Conservation (phyloP, 352 stramenopile species). For the Phytophthora agathidicida region DNA sequence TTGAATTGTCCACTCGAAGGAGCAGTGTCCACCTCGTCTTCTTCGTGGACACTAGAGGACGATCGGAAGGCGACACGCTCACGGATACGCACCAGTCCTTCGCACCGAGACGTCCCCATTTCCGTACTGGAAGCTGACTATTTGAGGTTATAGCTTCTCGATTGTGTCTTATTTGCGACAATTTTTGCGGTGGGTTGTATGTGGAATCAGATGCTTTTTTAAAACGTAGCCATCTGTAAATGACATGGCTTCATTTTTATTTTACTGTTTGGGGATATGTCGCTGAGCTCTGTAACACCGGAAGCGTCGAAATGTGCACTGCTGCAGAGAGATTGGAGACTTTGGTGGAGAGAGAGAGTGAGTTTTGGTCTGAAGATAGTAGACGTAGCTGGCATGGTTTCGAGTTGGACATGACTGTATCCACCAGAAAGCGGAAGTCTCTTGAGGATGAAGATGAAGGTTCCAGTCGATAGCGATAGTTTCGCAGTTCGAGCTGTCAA, state of each 20-base stretch:
- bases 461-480: conserved; percentile 77
- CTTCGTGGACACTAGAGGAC: conserved; percentile 11
- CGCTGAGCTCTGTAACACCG: conserved; percentile 18
- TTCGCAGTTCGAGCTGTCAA: conserved; percentile 51
- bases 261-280: conserved; percentile 37
- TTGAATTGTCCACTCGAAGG: conserved; percentile 3
- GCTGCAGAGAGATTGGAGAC: conserved; percentile 55
- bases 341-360: conserved; percentile 42
- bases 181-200: conserved; percentile 22
- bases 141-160: not conserved
- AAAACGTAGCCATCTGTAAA: conserved; percentile 1
- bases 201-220: conserved; percentile 5
- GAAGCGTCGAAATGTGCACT: conserved; percentile 48
- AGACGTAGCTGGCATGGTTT: conserved; percentile 49
- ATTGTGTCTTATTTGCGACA: too few relatives aligned
- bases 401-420: conserved; percentile 19
- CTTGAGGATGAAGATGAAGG: conserved; percentile 19
- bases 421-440: conserved; percentile 27
- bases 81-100: conserved; percentile 53
- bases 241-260: conserved; percentile 33
- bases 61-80: conserved; percentile 33
- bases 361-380: conserved; percentile 31
- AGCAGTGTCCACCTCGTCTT: conserved; percentile 9
- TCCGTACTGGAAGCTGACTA: too few relatives aligned
- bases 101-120: conserved; percentile 31